Base-by-base conservation (phyloP, 2,329 filamentous ascomycete genomes). In the Ascomycota sp. region DNA sequence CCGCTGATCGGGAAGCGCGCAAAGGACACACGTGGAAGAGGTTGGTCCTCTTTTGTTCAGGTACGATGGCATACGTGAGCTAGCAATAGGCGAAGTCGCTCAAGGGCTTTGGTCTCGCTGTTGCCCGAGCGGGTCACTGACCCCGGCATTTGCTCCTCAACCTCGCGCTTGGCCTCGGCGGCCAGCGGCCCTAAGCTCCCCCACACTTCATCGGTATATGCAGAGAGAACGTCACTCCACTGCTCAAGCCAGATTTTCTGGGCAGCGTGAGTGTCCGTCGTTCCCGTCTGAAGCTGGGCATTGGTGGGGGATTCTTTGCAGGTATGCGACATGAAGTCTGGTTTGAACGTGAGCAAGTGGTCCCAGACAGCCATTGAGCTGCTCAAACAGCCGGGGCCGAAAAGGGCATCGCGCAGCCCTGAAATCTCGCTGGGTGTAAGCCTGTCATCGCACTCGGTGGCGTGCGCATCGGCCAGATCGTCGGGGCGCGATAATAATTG, bases 151-250 rank as follows among this genome's bases (percentile, higher is more conserved):
- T 6, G 47, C 24, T 55, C 47, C 32, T 63, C 53, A 13, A 77
- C 49, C 46, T 79, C 73, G 31, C 52, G 50, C 36, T 55, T 56
- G 4, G 73, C 74, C 38, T 67, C 60, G 33, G 58, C 53, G 8
- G 72, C 62, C 27, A 76, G 52, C 4, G 64, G 58, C 25, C 59
- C 51, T 13, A 78, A 48, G 36, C 68, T 69, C 13, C 74, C 75
- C 75, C 74, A 79, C 21, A 79, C 72, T 36, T 76, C 67, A 45
- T 77, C 70, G 0, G 61, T 62, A 41, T 76, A 75, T 27, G 57
- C 52, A 2, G 56, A 61, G 21, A 74, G 53, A 7, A 72, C 66
- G 30, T 58, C 55, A 27, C 58, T 57, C 68, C 69, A 74, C 42
- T 69, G 60, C 27, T 56, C 50, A 9, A 66, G 48, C 66, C 67